Evolutionary conservation across 2,329 filamentous ascomycete species (phyloP).

Genomic region (Thielaviopsis punctulata): DNA sequence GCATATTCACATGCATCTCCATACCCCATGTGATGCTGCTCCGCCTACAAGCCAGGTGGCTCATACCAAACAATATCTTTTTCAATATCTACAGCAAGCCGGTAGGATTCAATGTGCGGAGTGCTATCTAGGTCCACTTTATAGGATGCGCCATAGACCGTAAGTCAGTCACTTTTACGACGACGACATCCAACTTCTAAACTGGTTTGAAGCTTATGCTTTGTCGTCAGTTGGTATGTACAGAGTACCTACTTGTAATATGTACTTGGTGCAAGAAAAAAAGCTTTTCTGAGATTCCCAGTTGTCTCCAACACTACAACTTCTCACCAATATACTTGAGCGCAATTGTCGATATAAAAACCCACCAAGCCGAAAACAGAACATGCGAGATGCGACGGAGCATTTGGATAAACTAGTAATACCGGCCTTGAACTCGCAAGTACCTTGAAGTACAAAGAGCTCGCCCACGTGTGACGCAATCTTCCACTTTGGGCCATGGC

Average conservation of each 20-base stretch:
- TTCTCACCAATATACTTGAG: background rate
- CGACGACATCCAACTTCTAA: background rate
- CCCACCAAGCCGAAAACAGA: background rate
- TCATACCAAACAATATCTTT: background rate
- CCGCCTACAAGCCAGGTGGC: background rate
- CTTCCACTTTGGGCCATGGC: conserved; percentile 34
- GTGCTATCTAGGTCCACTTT: background rate
- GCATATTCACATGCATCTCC: background rate
- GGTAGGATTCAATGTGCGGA: background rate
- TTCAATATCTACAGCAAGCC: background rate
- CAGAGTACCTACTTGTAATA: no score
- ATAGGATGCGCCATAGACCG: background rate
- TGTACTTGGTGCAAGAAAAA: no score
- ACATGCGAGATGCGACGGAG: background rate
- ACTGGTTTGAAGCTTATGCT: background rate
- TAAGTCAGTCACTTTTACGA: background rate
- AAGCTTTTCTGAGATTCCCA: no score
- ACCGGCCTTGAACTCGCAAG: no score
- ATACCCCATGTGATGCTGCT: background rate
- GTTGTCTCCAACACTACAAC: background rate
- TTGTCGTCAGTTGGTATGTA: no score
- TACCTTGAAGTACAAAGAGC: background rate
- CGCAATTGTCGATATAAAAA: background rate
- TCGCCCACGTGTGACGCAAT: conserved; percentile 18
- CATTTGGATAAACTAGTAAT: background rate